A percentile compares a stretch with the other conserved stretches of the same genome.
Conservation (phyloP, 2,329 filamentous ascomycete species). For the Epichloe sp. region DNA sequence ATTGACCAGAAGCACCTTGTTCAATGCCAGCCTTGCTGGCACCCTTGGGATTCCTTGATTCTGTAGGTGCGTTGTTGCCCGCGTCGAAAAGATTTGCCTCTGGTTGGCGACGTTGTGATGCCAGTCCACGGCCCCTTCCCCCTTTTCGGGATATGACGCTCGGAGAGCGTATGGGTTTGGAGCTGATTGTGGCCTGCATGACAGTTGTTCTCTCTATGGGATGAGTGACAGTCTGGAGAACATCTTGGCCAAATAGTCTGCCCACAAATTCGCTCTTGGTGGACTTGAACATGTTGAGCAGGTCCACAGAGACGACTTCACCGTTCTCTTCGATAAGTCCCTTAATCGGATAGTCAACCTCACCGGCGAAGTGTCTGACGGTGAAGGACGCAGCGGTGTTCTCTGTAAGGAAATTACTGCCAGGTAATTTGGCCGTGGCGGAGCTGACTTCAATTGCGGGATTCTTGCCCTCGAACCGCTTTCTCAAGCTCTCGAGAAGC, state of each 20-base stretch:
- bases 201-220: slow-evolving; percentile 82
- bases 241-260: slow-evolving; percentile 91
- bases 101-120: slow-evolving; percentile 25
- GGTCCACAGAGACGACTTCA: slow-evolving; percentile 86
- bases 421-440: slow-evolving; percentile 62
- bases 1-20: slow-evolving; percentile 86
- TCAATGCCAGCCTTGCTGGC: slow-evolving; percentile 29
- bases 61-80: slow-evolving; percentile 20
- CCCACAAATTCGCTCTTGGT: slow-evolving; percentile 82
- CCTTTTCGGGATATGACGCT: slow-evolving; percentile 80
- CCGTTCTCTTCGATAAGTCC: slow-evolving; percentile 90
- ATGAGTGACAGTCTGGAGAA: slow-evolving; percentile 82
- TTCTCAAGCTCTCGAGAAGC: slow-evolving; percentile 77
- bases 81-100: slow-evolving; percentile 16
- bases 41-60: slow-evolving; percentile 30
- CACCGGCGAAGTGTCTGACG: slow-evolving; percentile 88
- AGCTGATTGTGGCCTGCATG: slow-evolving; percentile 92
- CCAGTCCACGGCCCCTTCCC: slow-evolving; percentile 27
- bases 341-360: slow-evolving; percentile 84
- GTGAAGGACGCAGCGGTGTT: slow-evolving; percentile 74
- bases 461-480: slow-evolving; percentile 91
- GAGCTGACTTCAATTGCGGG: slow-evolving; percentile 71
- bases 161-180: slow-evolving; percentile 82
- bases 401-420: slow-evolving; percentile 79
- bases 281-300: slow-evolving; percentile 84